phyloP scores from a whole-genome alignment of 1,284 basidiomycete species.

The Inonotus obliquus region DNA sequence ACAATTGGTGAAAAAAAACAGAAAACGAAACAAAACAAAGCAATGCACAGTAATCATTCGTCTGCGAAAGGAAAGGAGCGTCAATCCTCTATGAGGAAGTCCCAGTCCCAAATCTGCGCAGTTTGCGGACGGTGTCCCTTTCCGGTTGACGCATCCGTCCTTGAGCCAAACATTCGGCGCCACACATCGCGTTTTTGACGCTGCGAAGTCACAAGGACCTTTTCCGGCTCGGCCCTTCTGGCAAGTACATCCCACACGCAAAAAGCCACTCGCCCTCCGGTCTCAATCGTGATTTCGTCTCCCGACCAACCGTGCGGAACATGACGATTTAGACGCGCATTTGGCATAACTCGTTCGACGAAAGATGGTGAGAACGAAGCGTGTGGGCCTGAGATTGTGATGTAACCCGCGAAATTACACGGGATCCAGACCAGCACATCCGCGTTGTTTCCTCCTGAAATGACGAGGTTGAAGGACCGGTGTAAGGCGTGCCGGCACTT shows the following conservation, averaged over 20 bases:
- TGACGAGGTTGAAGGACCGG: slow-evolving; percentile 59
- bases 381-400: slow-evolving; percentile 43
- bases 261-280: slow-evolving; percentile 55
- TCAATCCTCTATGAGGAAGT: slow-evolving; percentile 64
- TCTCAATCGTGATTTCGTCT: slow-evolving; percentile 59
- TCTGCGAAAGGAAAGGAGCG: neutral
- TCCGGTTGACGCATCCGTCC: neutral
- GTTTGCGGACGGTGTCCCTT: neutral
- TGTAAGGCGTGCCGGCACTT: slow-evolving; percentile 64
- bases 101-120: slow-evolving; percentile 46
- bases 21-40: neutral
- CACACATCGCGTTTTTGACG: slow-evolving; percentile 44
- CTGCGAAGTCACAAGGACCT: slow-evolving; percentile 45
- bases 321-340: slow-evolving; percentile 50
- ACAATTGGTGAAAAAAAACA: neutral
- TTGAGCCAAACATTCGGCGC: slow-evolving; percentile 9
- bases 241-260: slow-evolving; percentile 75
- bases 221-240: slow-evolving; percentile 57
- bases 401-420: slow-evolving; percentile 68
- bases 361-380: slow-evolving; percentile 66
- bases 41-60: neutral
- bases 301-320: slow-evolving; percentile 33
- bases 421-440: slow-evolving; percentile 70
- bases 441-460: slow-evolving; percentile 47
- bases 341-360: slow-evolving; percentile 59